Conservation (phyloP, 495 filamentous ascomycete genomes). For the Aspergillus panamensis region DNA sequence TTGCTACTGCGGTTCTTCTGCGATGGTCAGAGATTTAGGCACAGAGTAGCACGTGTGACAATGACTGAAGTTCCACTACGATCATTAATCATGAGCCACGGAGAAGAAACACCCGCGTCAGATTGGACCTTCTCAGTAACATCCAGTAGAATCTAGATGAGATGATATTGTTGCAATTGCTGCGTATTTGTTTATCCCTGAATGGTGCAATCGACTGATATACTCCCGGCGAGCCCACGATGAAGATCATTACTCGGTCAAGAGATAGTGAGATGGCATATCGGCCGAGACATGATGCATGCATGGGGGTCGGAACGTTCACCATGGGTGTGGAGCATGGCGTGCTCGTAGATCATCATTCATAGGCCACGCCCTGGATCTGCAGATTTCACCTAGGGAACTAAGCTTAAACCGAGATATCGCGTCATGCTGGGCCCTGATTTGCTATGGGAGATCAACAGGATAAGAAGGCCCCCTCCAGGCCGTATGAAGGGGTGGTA, state of each 20-base stretch:
- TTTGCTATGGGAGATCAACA: background rate
- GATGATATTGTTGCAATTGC: too few species aligned
- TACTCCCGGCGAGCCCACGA: too few species aligned
- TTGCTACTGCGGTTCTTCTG: constrained; percentile 53
- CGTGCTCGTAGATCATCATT: constrained; percentile 7
- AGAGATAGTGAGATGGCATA: background rate
- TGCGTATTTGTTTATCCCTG: too few species aligned
- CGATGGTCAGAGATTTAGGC: constrained; percentile 35
- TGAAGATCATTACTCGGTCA: too few species aligned
- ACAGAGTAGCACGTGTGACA: too few species aligned
- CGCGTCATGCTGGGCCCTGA: background rate
- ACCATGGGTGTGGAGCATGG: constrained; percentile 10
- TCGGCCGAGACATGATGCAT: background rate
- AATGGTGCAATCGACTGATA: too few species aligned
- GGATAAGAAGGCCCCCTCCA: background rate
- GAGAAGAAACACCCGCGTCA: too few species aligned
- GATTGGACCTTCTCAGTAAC: too few species aligned
- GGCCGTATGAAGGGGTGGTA: too few species aligned
- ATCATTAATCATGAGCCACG: too few species aligned
- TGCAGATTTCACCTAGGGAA: constrained; percentile 1
- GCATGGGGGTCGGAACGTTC: background rate
- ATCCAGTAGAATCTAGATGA: too few species aligned
- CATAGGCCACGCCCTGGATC: background rate
- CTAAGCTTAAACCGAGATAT: background rate
- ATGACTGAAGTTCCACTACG: too few species aligned